Conservation (phyloP, 345 rosid species). For the Populus nigra region DNA sequence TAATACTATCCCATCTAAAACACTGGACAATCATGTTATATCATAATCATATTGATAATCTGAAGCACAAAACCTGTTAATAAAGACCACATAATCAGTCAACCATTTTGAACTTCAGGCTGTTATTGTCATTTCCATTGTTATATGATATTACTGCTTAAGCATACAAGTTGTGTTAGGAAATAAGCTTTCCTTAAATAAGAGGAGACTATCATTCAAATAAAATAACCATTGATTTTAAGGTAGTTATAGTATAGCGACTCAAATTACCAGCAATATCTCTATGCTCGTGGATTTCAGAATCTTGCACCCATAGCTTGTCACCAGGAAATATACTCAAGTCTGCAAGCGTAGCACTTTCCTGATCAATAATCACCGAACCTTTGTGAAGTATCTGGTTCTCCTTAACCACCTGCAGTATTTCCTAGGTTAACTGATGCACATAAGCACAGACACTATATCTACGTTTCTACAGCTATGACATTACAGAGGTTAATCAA, state of each 20-base stretch:
- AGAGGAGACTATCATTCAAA: not conserved
- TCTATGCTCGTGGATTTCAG: slow-evolving; percentile 87
- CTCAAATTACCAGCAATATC: slow-evolving; percentile 83
- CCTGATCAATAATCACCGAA: slow-evolving; percentile 65
- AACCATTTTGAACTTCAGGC: not conserved
- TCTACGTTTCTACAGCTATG: not conserved
- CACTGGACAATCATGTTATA: not conserved
- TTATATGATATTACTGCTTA: not conserved
- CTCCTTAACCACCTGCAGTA: slow-evolving; percentile 84
- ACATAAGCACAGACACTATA: not conserved
- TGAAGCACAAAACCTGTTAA: not conserved
- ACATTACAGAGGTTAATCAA: not conserved
- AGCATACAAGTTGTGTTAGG: not conserved
- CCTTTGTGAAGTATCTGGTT: slow-evolving; percentile 94
- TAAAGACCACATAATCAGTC: not conserved
- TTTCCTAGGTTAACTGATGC: not conserved
- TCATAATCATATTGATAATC: not conserved
- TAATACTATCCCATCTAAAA: not conserved
- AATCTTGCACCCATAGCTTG: slow-evolving; percentile 94
- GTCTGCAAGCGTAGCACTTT: slow-evolving; percentile 93
- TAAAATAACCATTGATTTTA: slow-evolving; percentile 7
- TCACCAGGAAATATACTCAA: slow-evolving; percentile 93
- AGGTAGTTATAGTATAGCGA: not conserved
- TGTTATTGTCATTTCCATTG: not conserved
- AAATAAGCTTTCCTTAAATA: not conserved